phyloP scores from a whole-genome alignment of 306 rosid species.

The Vicia sativa region DNA sequence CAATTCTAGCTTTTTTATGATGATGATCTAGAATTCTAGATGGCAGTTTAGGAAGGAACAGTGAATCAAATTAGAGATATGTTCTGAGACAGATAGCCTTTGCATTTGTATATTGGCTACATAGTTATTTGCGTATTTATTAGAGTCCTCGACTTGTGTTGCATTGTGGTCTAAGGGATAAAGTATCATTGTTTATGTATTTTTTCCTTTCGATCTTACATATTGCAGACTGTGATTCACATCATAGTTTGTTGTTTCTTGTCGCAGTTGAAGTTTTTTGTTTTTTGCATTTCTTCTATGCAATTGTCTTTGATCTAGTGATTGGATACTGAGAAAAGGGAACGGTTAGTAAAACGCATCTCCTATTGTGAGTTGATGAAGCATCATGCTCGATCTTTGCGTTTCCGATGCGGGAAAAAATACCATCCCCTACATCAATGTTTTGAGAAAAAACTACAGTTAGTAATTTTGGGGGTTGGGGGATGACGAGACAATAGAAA shows the following conservation, averaged over 20 bases:
- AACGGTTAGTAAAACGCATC: no score
- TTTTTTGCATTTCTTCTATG: slow-evolving; percentile 6
- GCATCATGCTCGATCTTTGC: no score
- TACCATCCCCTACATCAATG: no score
- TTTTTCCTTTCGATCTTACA: slow-evolving; percentile 1
- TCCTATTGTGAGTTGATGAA: no score
- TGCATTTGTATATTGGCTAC: not conserved
- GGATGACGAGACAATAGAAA: no score
- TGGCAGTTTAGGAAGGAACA: slow-evolving; percentile 17
- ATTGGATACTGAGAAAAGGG: no score
- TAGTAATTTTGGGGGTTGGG: no score
- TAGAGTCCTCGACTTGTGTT: not conserved
- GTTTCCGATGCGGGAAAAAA: no score
- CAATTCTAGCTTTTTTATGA: slow-evolving; percentile 9
- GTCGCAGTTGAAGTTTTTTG: not conserved
- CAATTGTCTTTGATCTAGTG: slow-evolving; percentile 4
- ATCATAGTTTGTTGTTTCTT: slow-evolving; percentile 4
- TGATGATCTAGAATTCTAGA: not conserved
- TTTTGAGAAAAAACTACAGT: no score
- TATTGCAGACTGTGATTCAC: slow-evolving; percentile 16
- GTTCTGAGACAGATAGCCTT: not conserved
- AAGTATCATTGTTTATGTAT: not conserved
- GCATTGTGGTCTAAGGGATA: not conserved
- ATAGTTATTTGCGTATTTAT: not conserved
- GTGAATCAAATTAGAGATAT: slow-evolving; percentile 7